A percentile compares a stretch with the other conserved stretches of the same genome.
Evolutionary conservation across 1,139 yeast genomes (phyloP).

Genomic region (Debaryomyces fabryi): DNA sequence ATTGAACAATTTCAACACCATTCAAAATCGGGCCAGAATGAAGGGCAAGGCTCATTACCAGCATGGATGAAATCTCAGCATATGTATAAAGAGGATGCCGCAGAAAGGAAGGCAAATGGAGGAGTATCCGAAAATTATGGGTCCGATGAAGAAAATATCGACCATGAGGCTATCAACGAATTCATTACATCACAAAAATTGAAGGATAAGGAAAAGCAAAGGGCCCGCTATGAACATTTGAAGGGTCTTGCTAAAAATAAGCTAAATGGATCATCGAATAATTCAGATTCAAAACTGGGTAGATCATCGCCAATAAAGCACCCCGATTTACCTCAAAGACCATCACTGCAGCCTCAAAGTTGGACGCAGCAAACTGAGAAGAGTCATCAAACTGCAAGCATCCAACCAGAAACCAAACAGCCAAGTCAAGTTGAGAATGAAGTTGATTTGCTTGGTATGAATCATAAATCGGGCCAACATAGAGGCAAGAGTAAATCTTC

Average conservation of each 20-base stretch:
- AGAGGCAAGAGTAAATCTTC: neutral
- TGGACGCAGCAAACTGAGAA: neutral
- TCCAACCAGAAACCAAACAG: neutral
- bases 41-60: slow-evolving; percentile 51
- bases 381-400: neutral
- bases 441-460: slow-evolving; percentile 29
- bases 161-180: slow-evolving; percentile 43
- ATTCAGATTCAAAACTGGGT: slow-evolving; percentile 7
- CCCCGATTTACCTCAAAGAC: slow-evolving; percentile 6
- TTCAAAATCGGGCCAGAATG: slow-evolving; percentile 24
- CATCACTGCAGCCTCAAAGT: slow-evolving; percentile 8
- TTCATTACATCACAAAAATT: slow-evolving; percentile 43
- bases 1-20: slow-evolving; percentile 57
- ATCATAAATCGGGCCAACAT: neutral
- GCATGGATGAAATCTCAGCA: slow-evolving; percentile 77
- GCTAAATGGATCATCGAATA: slow-evolving; percentile 10
- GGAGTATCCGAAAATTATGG: slow-evolving; percentile 44
- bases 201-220: slow-evolving; percentile 40
- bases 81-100: slow-evolving; percentile 46
- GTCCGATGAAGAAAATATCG: slow-evolving; percentile 47
- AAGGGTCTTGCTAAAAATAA: slow-evolving; percentile 24
- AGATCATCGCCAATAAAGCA: slow-evolving; percentile 3
- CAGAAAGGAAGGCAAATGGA: slow-evolving; percentile 40
- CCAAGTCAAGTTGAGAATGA: slow-evolving; percentile 1
- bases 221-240: slow-evolving; percentile 27